These are phyloP conservation scores for Boechera retrofracta DNA, from an alignment of 345 rosid species.

Conservation along the genomic window DNA sequence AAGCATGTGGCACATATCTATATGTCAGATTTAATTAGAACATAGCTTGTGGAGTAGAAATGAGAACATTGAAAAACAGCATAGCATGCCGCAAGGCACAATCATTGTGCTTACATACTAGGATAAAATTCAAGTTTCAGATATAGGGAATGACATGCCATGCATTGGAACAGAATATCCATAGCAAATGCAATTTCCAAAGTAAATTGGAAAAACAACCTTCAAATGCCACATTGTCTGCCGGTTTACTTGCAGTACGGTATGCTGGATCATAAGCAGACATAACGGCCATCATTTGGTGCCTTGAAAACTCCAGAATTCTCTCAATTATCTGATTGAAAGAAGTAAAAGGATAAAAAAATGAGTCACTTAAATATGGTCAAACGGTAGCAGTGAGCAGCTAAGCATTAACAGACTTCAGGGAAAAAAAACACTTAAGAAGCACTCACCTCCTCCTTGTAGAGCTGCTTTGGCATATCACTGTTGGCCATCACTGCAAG, in stretches of 20 bases:
- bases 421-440: conserved; percentile 24
- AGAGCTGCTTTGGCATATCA: conserved; percentile 95
- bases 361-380: conserved; percentile 11
- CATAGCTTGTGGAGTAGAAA: conserved; percentile 26
- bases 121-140: conserved; percentile 2
- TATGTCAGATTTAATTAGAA: conserved; percentile 28
- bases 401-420: conserved; percentile 12
- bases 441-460: conserved; percentile 86
- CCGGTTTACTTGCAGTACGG: conserved; percentile 83
- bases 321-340: conserved; percentile 85
- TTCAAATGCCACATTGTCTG: conserved; percentile 71
- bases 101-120: conserved; percentile 23
- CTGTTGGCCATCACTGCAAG: conserved; percentile 87
- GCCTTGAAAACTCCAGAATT: conserved; percentile 92
- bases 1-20: conserved; percentile 32
- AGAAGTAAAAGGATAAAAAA: conserved; percentile 6
- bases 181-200: conserved; percentile 24
- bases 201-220: conserved; percentile 56
- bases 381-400: conserved; percentile 10
- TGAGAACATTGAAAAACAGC: conserved; percentile 2
- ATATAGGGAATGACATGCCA: conserved; percentile 21
- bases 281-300: conserved; percentile 85
- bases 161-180: conserved; percentile 10
- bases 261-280: conserved; percentile 91
- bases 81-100: conserved; percentile 17